Conservation (phyloP, 495 filamentous ascomycete genomes). For the Beverwykella pulmonaria region DNA sequence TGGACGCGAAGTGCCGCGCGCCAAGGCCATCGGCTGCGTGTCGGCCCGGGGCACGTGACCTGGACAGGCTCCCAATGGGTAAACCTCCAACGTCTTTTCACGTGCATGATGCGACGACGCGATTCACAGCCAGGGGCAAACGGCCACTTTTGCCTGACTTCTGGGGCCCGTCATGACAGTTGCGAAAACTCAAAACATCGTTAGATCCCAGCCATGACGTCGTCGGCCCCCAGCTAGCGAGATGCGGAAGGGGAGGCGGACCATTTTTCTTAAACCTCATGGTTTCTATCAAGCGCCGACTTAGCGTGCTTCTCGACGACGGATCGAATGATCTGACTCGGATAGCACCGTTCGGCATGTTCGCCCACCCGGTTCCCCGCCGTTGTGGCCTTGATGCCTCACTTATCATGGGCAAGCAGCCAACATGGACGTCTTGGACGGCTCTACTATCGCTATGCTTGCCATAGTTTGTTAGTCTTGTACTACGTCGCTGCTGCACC, state of each 20-base stretch:
- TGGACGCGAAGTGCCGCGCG: background rate
- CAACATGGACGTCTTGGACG: background rate
- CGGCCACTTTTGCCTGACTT: background rate
- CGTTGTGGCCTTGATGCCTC: background rate
- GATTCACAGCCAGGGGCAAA: background rate
- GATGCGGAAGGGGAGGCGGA: slow-evolving; percentile 13
- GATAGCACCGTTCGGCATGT: background rate
- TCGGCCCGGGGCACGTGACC: background rate
- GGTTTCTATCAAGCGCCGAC: background rate
- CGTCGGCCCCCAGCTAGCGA: background rate
- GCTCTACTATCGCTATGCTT: background rate
- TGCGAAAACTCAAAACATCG: background rate
- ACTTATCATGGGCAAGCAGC: background rate
- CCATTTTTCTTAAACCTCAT: slow-evolving; percentile 6
- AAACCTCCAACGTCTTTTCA: background rate
- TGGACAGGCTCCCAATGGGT: background rate
- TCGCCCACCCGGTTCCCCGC: slow-evolving; percentile 6
- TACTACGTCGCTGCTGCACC: background rate
- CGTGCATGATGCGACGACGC: background rate
- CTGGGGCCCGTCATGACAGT: background rate
- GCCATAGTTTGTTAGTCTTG: background rate
- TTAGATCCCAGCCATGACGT: background rate
- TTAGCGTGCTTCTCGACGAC: no score
- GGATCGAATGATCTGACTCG: no score
- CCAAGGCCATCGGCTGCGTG: background rate